Conservation (phyloP, 2,329 filamentous ascomycete species). For the Ophiostoma perfectum region DNA sequence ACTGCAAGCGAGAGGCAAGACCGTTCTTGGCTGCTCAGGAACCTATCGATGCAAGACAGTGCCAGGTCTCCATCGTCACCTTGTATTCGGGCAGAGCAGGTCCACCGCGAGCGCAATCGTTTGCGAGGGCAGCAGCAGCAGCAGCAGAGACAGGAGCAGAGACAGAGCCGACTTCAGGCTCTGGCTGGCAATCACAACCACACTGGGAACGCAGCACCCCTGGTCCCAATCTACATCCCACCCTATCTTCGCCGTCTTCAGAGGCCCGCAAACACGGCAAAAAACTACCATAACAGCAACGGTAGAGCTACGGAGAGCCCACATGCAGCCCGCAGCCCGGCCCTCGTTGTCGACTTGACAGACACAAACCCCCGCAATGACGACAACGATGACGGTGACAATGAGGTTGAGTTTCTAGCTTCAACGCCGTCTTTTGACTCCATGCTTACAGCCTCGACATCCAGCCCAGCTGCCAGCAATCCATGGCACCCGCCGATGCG, state of each 20-base stretch:
- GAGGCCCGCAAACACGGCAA: background rate
- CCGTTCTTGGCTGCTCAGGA: no score
- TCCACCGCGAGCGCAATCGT: no score
- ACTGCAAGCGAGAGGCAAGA: no score
- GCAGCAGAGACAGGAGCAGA: no score
- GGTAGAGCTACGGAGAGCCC: background rate
- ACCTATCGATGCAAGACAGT: no score
- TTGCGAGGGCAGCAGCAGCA: no score
- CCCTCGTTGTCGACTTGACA: background rate
- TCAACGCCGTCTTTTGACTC: background rate
- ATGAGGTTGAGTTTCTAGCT: background rate
- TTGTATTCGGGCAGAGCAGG: no score
- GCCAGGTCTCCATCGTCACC: no score
- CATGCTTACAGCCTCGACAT: background rate
- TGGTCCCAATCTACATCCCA: background rate
- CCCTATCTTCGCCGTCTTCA: conserved; percentile 3
- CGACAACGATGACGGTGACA: background rate
- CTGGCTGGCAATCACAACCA: background rate
- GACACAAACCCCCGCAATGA: background rate
- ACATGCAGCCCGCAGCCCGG: background rate
- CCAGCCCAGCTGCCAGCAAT: background rate
- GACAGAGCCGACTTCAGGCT: background rate
- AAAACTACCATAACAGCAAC: background rate
- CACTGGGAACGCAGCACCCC: background rate
- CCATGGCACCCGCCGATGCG: conserved; percentile 1